A percentile compares a stretch with the other conserved stretches of the same genome.
phyloP scores from a whole-genome alignment of 306 rosid species.

The Quercus bicolor region DNA sequence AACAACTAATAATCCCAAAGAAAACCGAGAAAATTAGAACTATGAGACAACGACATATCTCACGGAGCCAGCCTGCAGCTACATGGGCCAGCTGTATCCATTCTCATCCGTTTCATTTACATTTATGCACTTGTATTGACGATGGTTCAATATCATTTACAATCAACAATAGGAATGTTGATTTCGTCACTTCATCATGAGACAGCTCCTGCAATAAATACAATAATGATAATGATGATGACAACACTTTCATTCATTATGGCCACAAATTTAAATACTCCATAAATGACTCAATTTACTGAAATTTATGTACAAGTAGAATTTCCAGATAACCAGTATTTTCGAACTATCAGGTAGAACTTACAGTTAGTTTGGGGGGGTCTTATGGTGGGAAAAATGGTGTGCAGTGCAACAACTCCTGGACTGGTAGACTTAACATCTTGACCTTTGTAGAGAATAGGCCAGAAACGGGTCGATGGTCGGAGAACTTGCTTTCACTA shows the following conservation, averaged over 20 bases:
- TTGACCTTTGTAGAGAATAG: slow-evolving; percentile 76
- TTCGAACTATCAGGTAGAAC: slow-evolving; percentile 18
- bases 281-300: neutral
- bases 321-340: neutral
- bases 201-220: slow-evolving; percentile 27
- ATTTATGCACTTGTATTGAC: neutral
- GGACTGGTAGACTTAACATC: slow-evolving; percentile 36
- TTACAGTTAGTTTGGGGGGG: slow-evolving; percentile 41
- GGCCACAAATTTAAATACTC: neutral
- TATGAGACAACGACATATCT: neutral
- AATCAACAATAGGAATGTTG: slow-evolving; percentile 32
- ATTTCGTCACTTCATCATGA: slow-evolving; percentile 19
- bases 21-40: neutral
- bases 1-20: neutral
- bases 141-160: slow-evolving; percentile 33
- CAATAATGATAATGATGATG: neutral
- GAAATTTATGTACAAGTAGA: neutral
- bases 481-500: slow-evolving; percentile 90
- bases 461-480: slow-evolving; percentile 94
- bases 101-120: slow-evolving; percentile 1
- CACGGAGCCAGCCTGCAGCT: slow-evolving; percentile 5
- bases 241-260: neutral
- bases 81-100: slow-evolving; percentile 7
- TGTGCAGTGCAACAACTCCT: slow-evolving; percentile 33
- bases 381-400: slow-evolving; percentile 27